Evolutionary conservation across 352 stramenopile species (phyloP).

Genomic region (Phytophthora rubi): DNA sequence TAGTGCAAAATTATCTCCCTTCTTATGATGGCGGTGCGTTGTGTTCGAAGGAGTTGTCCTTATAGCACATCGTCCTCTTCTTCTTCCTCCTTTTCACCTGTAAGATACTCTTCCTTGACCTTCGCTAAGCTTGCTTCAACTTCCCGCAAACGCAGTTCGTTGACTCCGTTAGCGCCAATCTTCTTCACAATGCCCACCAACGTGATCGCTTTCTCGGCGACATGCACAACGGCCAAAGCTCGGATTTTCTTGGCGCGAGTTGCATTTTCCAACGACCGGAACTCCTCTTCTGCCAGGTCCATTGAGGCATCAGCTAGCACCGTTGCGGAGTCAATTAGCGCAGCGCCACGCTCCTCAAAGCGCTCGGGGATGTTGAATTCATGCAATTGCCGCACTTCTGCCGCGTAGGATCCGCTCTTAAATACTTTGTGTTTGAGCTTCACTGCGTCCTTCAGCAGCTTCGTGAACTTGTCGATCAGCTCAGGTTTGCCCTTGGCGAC

Average conservation of each 20-base stretch:
- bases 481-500: constrained; percentile 81
- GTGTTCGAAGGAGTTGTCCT: constrained; percentile 21
- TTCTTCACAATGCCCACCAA: constrained; percentile 89
- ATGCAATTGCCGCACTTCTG: constrained; percentile 61
- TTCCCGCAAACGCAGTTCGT: constrained; percentile 48
- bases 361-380: constrained; percentile 70
- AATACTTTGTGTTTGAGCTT: constrained; percentile 92
- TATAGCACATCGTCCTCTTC: constrained; percentile 90
- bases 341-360: constrained; percentile 70
- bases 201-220: constrained; percentile 76
- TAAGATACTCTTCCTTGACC: constrained; percentile 69
- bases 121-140: constrained; percentile 52
- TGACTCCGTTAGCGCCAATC: constrained; percentile 65
- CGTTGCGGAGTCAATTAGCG: constrained; percentile 68
- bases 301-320: constrained; percentile 71
- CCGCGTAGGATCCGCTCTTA: constrained; percentile 69
- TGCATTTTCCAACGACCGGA: constrained; percentile 63
- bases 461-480: constrained; percentile 87
- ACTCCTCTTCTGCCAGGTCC: constrained; percentile 84
- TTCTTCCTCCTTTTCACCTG: constrained; percentile 73
- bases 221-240: constrained; percentile 67
- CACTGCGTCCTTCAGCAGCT: constrained; percentile 85
- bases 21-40: constrained; percentile 5
- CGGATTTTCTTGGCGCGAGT: constrained; percentile 85
- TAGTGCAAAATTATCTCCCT: constrained; percentile 6